Evolutionary conservation across 345 rosid species (phyloP), one percentile per base, ranked within the genome.

Genomic region (Gynandropsis gynandra): DNA sequence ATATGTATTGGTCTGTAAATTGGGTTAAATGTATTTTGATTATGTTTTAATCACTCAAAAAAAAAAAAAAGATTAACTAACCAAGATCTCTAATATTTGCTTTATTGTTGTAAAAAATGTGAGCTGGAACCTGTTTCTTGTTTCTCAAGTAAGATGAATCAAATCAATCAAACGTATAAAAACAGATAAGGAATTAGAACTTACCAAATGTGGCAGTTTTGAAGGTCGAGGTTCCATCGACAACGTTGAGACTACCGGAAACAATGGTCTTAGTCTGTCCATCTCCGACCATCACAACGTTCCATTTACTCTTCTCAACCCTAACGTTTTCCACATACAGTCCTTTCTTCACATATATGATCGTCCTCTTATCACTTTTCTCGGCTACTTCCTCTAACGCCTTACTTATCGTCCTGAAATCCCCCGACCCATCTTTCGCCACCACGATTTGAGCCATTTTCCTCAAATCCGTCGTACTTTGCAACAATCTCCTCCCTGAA

Each of bases 211-310:
- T 80, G 14, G 93, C 93, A 40, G 83, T 42, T 32, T 75, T 40
- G 49, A 80, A 89, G 0, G 97, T 89, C 10, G 92, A 84, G 12
- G 89, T 88, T 18, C 95, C 95, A 31, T 88, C 92, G 4, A 85
- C 70, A 16, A 74, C 49, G 53, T 89, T 89, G 39, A 67, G 77
- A 20, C 62, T 70, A 3, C 68, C 83, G 1, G 87, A 61, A 18
- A 85, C 85, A 19, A 79, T 52, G 6, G 97, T 85, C 8, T 55
- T 51, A 1, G 75, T 52, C 76, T 79, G 79, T 24, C 89, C 97
- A 45, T 89, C 97, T 10, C 95, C 97, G 10, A 85, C 63, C 53
- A 85, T 74, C 32, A 72, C 61, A 15, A 89, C 85, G 20, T 89
- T 89, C 85, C 85, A 80, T 59, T 65, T 81, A 0, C 43, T 16